Evolutionary conservation across 331 rosid genomes (phyloP), one percentile per base, ranked within the genome.

Genomic region (Erythrophleum ivorense): DNA sequence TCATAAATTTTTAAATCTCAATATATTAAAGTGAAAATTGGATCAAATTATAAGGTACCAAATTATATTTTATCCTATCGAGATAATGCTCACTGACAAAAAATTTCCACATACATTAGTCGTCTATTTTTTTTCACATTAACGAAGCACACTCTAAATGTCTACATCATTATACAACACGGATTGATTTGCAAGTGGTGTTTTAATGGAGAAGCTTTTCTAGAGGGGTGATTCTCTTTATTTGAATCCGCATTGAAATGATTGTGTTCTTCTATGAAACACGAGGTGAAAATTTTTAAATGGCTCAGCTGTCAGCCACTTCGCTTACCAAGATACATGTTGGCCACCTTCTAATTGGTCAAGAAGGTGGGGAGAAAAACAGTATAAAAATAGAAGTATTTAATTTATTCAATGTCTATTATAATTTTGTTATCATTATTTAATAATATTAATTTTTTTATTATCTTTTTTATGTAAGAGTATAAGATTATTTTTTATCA

Each of bases 181-280:
- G n/a, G 14, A 36, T 62, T 62, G n/a, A 33, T 62, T 31, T 31
- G 68, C 43, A 31, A 62, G 68, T 62, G 43, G 68, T 31, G 12
- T n/a, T 31, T 62, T 12, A 62, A 33, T 12, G 41, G n/a, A 6
- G 43, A 13, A 62, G 43, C 31, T 62, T 9, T 31, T 62, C 43
- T 14, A 1, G 43, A 33, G 31, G 43, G 68, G 33, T 60, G 3
- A 31, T 59, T 9, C 12, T 60, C 7, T 13, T 62, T 62, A 62
- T 14, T 62, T 62, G 19, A 62, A 9, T 18, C 6, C 21, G 48
- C 50, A 4, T 53, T 64, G 76, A 70, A 49, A 38, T 76, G 21
- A 45, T 59, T 36, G 19, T 65, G 34, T n/a, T 59, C n/a, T 60
- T 52, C 21, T 40, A 43, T 78, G 58, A 75, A 84, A 40, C 81